Evolutionary conservation across 2,329 filamentous ascomycete species (phyloP), one percentile per base, ranked within the genome.

Genomic region (Simplicillium aogashimaense): DNA sequence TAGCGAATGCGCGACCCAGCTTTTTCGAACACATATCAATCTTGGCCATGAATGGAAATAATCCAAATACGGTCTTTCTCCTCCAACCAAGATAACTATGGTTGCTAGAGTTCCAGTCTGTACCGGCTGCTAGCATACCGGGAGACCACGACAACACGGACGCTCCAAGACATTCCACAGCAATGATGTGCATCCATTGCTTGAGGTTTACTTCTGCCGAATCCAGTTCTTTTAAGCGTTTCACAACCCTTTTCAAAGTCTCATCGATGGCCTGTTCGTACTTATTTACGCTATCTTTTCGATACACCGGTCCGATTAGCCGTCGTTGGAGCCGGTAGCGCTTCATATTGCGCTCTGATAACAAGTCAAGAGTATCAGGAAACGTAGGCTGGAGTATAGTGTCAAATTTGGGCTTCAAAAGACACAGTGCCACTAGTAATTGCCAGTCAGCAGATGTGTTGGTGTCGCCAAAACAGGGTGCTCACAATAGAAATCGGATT

Each of bases 111-210:
- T 63, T 63, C 42, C 63, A 62, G 37, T 75, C 71, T 0, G 66
- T 65, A 4, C 57, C 58, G 16, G 55, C 54, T 8, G 57, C 56
- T 9, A 74, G 51, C 47, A 71, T 64, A 0, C 66, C 64, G 0
- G 71, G 71, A 0, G 70, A 72, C 71, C 71, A 74, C 0, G 67
- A 68, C 1, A 75, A 53, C 1, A 74, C 69, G 2, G 64, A 52
- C 1, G 69, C 68, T 1, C 67, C 64, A 3, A 75, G 63, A 16
- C 65, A 72, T 45, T 75, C 71, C 25, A 75, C 68, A 1, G 62
- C 64, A 14, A 72, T 57, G 41, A 75, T 73, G 52, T 75, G 71
- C 70, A 74, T 74, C 71, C 71, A 75, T 40, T 72, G 65, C 38
- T 67, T 69, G 14, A 75, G 49, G 41, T 74, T 67, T 4, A 74